Conservation (phyloP, 164 flowering plant species). For the Litsea cubeba region DNA sequence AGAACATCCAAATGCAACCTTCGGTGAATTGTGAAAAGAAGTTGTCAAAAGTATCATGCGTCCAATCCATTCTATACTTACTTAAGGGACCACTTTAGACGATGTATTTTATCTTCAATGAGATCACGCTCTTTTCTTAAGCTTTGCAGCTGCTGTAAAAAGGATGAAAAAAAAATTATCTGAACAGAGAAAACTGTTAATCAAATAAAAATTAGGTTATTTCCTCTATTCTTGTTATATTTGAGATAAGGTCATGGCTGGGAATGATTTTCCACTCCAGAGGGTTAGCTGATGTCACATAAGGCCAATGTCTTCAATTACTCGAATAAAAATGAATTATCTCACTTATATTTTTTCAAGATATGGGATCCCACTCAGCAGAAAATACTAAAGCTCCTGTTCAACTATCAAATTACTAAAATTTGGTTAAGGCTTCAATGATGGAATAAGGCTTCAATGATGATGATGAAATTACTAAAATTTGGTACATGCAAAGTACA, state of each 20-base stretch:
- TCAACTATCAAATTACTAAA: too few species aligned
- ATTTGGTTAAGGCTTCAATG: too few species aligned
- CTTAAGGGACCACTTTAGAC: slow-evolving; percentile 81
- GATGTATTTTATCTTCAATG: slow-evolving; percentile 87
- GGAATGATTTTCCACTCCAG: not conserved
- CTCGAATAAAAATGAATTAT: too few species aligned
- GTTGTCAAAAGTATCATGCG: not conserved
- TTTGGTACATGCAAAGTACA: too few species aligned
- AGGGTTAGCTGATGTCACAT: not conserved
- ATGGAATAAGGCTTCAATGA: too few species aligned
- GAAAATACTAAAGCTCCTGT: too few species aligned
- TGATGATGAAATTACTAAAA: too few species aligned
- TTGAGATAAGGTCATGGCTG: not conserved
- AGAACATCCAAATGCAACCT: not conserved
- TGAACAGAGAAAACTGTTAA: not conserved
- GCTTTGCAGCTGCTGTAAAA: slow-evolving; percentile 47
- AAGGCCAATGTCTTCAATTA: too few species aligned
- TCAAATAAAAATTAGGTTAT: not conserved
- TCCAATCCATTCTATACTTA: slow-evolving; percentile 20
- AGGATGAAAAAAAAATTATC: not conserved
- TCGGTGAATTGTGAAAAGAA: not conserved
- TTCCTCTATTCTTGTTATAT: not conserved
- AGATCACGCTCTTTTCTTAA: slow-evolving; percentile 67
- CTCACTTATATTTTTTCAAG: too few species aligned
- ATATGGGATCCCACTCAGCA: too few species aligned